Evolutionary conservation across 1,139 yeast genomes (phyloP).

Genomic region (Magnusiomyces sp.): DNA sequence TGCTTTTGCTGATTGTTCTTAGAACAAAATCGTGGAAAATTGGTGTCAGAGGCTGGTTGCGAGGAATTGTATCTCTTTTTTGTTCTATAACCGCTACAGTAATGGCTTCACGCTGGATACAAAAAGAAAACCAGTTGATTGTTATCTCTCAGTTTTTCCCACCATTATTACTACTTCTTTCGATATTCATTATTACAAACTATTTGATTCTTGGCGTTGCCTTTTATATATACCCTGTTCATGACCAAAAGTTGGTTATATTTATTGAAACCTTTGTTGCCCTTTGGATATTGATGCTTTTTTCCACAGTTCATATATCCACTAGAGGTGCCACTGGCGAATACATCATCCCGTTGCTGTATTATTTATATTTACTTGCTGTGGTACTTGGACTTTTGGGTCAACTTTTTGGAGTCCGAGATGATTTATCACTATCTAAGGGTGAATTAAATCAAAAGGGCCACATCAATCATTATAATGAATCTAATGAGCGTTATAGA

Average conservation of each 20-base stretch:
- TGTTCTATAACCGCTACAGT: slow-evolving; percentile 37
- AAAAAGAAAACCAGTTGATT: slow-evolving; percentile 44
- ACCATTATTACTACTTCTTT: slow-evolving; percentile 40
- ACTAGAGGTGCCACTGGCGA: slow-evolving; percentile 53
- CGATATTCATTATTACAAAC: slow-evolving; percentile 45
- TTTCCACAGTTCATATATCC: slow-evolving; percentile 40
- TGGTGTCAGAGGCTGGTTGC: slow-evolving; percentile 37
- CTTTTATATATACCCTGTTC: slow-evolving; percentile 47
- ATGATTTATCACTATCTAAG: slow-evolving; percentile 8
- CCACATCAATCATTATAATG: background rate
- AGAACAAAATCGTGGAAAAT: slow-evolving; percentile 44
- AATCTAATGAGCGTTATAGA: too few relatives aligned
- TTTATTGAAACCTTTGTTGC: slow-evolving; percentile 49
- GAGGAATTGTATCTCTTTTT: slow-evolving; percentile 50
- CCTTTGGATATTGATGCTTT: slow-evolving; percentile 49
- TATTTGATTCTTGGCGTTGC: slow-evolving; percentile 49
- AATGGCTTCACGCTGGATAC: slow-evolving; percentile 33
- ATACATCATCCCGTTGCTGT: slow-evolving; percentile 45
- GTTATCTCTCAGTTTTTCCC: slow-evolving; percentile 49
- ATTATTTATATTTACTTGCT: slow-evolving; percentile 43
- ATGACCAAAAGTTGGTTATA: slow-evolving; percentile 63
- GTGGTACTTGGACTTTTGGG: slow-evolving; percentile 49
- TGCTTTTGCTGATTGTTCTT: slow-evolving; percentile 42
- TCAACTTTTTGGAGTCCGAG: slow-evolving; percentile 23
- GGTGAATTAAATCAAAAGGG: background rate